Evolutionary conservation across 2,329 filamentous ascomycete species (phyloP), one percentile per base, ranked within the genome.

Genomic region (Pseudogymnoascus sp.): DNA sequence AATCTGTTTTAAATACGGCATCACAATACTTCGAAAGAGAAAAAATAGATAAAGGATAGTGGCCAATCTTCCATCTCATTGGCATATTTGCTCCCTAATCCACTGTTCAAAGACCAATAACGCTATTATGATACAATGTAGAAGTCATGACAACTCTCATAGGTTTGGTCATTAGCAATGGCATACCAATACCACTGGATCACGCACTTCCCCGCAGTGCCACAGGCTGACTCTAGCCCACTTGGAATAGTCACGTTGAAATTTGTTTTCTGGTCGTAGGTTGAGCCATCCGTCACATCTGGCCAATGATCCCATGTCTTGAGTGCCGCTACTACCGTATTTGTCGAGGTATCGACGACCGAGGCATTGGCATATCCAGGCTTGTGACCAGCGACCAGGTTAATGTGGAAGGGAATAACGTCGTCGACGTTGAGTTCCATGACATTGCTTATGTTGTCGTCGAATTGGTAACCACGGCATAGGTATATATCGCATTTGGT

Each of bases 391-490:
- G 76, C 72, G 7, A 69, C 70, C 65, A 80, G 74, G 64, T 72
- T 69, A 62, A 81, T 70, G 25, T 50, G 43, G 25, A 50, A 50
- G n/a, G 43, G 43, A 30, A 50, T 50, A 22, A 71, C 70, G 67
- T 80, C 70, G 16, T 77, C 77, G 0, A 75, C 67, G 0, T 68
- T 67, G 68, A 75, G 79, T 34, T 67, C 71, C 67, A 79, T 76
- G 5, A 80, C 73, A 18, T 70, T 72, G 63, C 70, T 70, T 28
- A 64, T 65, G 70, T 79, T 79, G 70, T 80, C 75, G 8, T 50
- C 43, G 63, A 79, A 78, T 18, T 72, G 70, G 67, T 76, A 75
- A 6, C 78, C 78, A 62, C 76, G 76, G 74, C 78, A 81, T 60
- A 79, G 75, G 65, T 74, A 75, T 38, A 78, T 66, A 63, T 78